Evolutionary conservation across 2,329 filamentous ascomycete species (phyloP), one percentile per base, ranked within the genome.

Genomic region (Fusarium secorum): DNA sequence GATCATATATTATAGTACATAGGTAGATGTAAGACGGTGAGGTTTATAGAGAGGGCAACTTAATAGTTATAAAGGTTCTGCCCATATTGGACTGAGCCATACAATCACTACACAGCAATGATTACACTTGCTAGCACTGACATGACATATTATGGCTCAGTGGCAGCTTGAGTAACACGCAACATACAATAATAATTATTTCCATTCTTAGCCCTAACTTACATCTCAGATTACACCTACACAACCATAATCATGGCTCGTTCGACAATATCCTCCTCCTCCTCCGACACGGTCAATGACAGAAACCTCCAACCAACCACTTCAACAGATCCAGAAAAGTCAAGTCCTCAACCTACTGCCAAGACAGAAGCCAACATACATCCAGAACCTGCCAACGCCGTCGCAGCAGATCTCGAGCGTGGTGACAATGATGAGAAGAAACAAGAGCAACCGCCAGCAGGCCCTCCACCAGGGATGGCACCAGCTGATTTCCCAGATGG

Each of bases 401-500:
- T 73, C 41, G 66, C 74, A 8, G 74, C 77, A 33, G 78, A 82
- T 39, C 56, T 75, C 11, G 75, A 78, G 46, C 66, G 59, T 42
- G 69, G 60, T 33, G 57, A 52, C 4, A 49, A 58, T 30, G 53
- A 70, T 7, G 53, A 59, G 59, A 70, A 72, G 60, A 64, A 64
- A 26, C 64, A 66, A 8, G 30, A 71, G 42, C 68, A 70, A 49
- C 46, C 53, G 32, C 67, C 68, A 10, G 56, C 54, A 11, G 75
- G 68, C 7, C 74, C 73, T 20, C 78, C 79, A 10, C 75, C 77
- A 24, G 81, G 78, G 7, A 77, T 81, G 66, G 82, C 81, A 57
- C 84, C 85, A 11, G 78, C 79, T n/a, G 85, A 87, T 68, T 89
- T 89, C 62, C 88, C 88, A 2, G 88, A 90, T 72, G 88, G 88